phyloP scores from a whole-genome alignment of 2,329 filamentous ascomycete genomes.

The Berkeleyomyces basicola region DNA sequence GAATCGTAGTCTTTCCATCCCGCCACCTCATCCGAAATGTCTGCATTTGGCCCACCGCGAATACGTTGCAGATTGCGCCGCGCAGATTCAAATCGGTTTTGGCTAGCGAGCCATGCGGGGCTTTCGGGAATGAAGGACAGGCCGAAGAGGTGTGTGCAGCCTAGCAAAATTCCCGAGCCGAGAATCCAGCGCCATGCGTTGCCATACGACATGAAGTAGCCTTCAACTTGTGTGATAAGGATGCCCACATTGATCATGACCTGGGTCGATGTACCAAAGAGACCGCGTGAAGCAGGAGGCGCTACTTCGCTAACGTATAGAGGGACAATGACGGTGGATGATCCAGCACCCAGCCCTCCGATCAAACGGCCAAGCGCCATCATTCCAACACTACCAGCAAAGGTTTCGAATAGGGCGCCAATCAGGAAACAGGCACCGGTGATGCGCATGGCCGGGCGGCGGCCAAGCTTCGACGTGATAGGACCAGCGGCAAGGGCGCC shows the following conservation, averaged over 20 bases:
- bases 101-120: constrained; percentile 69
- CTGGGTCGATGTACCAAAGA: constrained; percentile 76
- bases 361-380: constrained; percentile 62
- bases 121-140: constrained; percentile 72
- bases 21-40: constrained; percentile 58
- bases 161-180: constrained; percentile 53
- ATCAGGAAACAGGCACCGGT: constrained; percentile 60
- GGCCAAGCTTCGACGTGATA: constrained; percentile 59
- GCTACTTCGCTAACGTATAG: constrained; percentile 89
- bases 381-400: constrained; percentile 48
- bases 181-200: constrained; percentile 74
- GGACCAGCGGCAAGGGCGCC: constrained; percentile 71
- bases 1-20: constrained; percentile 27
- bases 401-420: constrained; percentile 59
- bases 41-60: constrained; percentile 51
- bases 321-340: constrained; percentile 80
- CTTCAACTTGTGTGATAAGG: constrained; percentile 62
- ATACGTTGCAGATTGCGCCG: constrained; percentile 56
- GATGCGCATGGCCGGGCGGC: constrained; percentile 58
- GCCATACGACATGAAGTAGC: constrained; percentile 71
- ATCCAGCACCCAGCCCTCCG: constrained; percentile 70
- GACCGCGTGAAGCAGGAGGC: constrained; percentile 54
- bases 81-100: constrained; percentile 42
- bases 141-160: constrained; percentile 47
- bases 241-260: constrained; percentile 90